Conservation (phyloP, 1,284 basidiomycete species). For the Cerioporus squamosus region DNA sequence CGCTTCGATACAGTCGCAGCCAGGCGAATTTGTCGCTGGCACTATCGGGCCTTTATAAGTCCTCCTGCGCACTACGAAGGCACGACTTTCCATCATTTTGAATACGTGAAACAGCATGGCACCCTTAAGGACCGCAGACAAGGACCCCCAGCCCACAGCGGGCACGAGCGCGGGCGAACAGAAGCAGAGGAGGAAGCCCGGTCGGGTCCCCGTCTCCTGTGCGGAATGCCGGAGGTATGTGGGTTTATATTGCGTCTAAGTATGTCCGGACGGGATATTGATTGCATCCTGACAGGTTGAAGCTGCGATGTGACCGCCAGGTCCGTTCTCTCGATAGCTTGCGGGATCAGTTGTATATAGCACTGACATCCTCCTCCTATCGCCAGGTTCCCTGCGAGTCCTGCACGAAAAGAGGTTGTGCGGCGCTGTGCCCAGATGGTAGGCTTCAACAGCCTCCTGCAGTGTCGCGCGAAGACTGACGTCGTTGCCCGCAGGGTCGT, state of each 20-base stretch:
- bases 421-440: slow-evolving; percentile 74
- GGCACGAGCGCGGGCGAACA: slow-evolving; percentile 15
- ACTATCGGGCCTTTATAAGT: neutral
- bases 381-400: slow-evolving; percentile 50
- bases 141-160: slow-evolving; percentile 4
- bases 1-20: neutral
- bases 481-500: slow-evolving; percentile 44
- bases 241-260: neutral
- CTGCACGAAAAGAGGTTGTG: slow-evolving; percentile 71
- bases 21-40: neutral
- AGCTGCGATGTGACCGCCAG: slow-evolving; percentile 73
- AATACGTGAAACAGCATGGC: slow-evolving; percentile 13
- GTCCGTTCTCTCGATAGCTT: slow-evolving; percentile 36
- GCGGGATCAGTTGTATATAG: neutral
- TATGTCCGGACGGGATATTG: slow-evolving; percentile 8
- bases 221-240: slow-evolving; percentile 69
- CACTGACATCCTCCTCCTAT: neutral
- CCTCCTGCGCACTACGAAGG: neutral
- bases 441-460: neutral
- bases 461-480: neutral
- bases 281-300: slow-evolving; percentile 48
- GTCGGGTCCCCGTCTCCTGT: slow-evolving; percentile 65
- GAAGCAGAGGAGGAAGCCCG: slow-evolving; percentile 45
- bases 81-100: neutral
- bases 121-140: slow-evolving; percentile 18